These are phyloP conservation scores for Tulasnella sp. DNA, from an alignment of 768 basidiomycete species.

Conservation along the genomic window DNA sequence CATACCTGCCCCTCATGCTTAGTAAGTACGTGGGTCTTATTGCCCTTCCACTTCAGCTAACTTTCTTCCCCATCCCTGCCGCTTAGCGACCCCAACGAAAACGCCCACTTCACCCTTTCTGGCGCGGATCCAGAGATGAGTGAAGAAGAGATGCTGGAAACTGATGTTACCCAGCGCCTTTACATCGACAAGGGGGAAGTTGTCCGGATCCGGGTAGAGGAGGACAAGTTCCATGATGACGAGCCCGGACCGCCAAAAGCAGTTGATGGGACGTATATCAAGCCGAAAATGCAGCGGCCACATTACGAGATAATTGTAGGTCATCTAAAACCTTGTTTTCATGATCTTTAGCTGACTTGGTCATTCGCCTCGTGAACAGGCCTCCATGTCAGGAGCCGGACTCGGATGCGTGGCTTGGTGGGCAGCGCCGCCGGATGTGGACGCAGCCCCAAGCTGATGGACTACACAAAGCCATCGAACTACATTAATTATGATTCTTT, in stretches of 20 bases:
- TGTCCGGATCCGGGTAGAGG: constrained; percentile 75
- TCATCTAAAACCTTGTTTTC: constrained; percentile 27
- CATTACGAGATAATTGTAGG: constrained; percentile 75
- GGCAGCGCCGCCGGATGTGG: constrained; percentile 11
- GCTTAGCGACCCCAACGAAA: constrained; percentile 76
- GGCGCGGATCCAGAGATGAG: constrained; percentile 54
- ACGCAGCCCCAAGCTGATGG: background rate
- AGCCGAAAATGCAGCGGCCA: constrained; percentile 54
- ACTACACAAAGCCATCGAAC: background rate
- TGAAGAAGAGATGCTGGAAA: constrained; percentile 67
- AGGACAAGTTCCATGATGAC: constrained; percentile 82
- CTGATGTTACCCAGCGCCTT: constrained; percentile 66
- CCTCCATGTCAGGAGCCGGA: constrained; percentile 82
- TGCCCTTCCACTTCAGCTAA: background rate
- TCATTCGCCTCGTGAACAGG: constrained; percentile 49
- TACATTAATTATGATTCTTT: background rate
- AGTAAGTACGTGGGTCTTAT: constrained; percentile 53
- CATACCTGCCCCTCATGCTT: constrained; percentile 79
- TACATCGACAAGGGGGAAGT: constrained; percentile 80
- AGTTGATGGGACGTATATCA: constrained; percentile 64
- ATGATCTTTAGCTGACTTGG: constrained; percentile 7
- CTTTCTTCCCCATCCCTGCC: background rate
- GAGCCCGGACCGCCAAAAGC: constrained; percentile 84
- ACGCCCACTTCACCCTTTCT: constrained; percentile 76
- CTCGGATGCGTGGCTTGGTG: constrained; percentile 52